Evolutionary conservation across 352 stramenopile genomes (phyloP), one percentile per base, ranked within the genome.

Genomic region (Globisporangium nagaii): DNA sequence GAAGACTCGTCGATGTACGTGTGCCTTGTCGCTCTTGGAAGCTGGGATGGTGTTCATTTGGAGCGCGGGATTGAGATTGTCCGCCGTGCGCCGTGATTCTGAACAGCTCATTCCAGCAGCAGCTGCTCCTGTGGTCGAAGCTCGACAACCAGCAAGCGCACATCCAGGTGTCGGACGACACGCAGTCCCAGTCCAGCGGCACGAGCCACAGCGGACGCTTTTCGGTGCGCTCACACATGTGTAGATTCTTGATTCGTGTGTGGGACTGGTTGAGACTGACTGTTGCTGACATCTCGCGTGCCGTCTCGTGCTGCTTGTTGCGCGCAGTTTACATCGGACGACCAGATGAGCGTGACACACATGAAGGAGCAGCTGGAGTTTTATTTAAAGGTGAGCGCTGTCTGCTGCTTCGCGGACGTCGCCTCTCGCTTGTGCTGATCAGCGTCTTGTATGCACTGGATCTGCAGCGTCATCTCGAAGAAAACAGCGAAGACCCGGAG

Each of bases 351-450:
- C 46, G 58, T 93, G 39, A 84, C 80, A 45, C 55, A 68, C 13
- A 83, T 83, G 57, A 93, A 93, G 66, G 72, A 89, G 46, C 79
- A 93, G 34, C 61, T 93, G n/a, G 75, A 89, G 64, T 93, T 78
- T 61, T 93, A 90, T 74, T 79, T 93, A 67, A 90, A 93, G 73
- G 82, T 93, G 56, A 15, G 3, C 2, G n/a, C n/a, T n/a, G n/a
- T 12, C 12, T 50, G 17, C 10, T 34, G 17, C 43, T 19, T 64
- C 58, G 19, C 25, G 25, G 6, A n/a, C n/a, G n/a, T n/a, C n/a
- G n/a, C n/a, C n/a, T n/a, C n/a, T 52, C 13, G 15, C 8, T 42
- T 31, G 32, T 24, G 13, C 17, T 55, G 20, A 53, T 49, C 15
- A 37, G 17, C 31, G 8, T 49, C 22, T 10, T 60, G 34, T 65